Evolutionary conservation across 2,329 filamentous ascomycete species (phyloP), one percentile per base, ranked within the genome.

Genomic region (Verticillium isaacii): DNA sequence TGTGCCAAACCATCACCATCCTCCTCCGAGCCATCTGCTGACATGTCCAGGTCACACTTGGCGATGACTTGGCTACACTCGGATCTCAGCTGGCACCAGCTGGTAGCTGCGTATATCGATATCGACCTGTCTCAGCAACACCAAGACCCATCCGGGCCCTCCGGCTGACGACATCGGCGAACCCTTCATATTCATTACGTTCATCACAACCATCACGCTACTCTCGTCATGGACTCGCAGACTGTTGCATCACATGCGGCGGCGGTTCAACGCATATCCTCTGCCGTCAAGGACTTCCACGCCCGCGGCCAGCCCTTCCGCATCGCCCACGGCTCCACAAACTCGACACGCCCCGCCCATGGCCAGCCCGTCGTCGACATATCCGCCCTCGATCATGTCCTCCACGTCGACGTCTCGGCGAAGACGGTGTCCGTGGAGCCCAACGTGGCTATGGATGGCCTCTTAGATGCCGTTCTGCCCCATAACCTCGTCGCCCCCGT

Each of bases 301-400:
- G 68, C 73, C 2, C 70, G 67, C 8, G 72, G 76, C 62, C 72
- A 78, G 69, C 84, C 88, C 2, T 93, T 91, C 74, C 83, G 89
- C n/a, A 88, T 93, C 70, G 90, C 87, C 68, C 90, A 93, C 74
- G 90, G 90, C 64, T 87, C 88, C 0, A 92, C 90, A 32, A 92
- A 91, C 76, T 91, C 86, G 73, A 93, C 90, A 41, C 86, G 90
- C 8, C 81, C 82, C 32, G 80, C 80, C 8, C 75, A 78, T 23
- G 70, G 73, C 14, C 79, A 81, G 70, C 84, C 84, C 67, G 83
- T 86, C 11, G 79, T 93, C 61, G 88, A 92, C 72, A 92, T 88
- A 41, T 89, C 86, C 73, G 69, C 71, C 4, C 81, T 93, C 11
- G 81, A 79, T 65, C 81, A 84, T 71, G 83, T 93, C 17, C 76